Base-by-base conservation (phyloP, 208 protist species). In the Strigomonas culicis region DNA sequence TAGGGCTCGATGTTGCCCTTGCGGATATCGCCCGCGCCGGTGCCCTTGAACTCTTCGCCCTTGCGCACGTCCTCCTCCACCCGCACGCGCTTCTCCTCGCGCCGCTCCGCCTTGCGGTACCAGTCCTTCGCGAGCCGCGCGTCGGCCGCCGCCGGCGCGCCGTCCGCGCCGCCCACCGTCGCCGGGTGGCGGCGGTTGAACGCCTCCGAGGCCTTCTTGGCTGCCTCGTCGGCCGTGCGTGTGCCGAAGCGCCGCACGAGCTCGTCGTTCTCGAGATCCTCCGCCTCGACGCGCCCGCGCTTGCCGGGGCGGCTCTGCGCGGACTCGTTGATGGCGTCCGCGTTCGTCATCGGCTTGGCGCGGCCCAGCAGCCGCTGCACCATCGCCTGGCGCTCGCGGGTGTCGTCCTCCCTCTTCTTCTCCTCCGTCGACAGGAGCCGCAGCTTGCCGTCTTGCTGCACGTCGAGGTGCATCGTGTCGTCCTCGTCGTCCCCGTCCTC, bases 211-310 rank as follows among this genome's bases (percentile, higher is more conserved):
- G 80, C 71, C 32, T 70, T 72, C 43, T 82, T 49, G 1, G 66
- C 75, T 4, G 82, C 75, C 22, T 74, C 84, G 21, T 88, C 78
- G 7, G 66, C 80, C n/a, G 67, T 59, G 19, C 76, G 80, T 63
- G 60, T 80, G 55, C 82, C 82, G 63, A 92, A 92, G 24, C 84
- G 84, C 52, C 76, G 74, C 39, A 81, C 61, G n/a, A 94, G 75
- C 62, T 94, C 84, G 21, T 92, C 84, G 64, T 94, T 94, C 59
- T 90, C 84, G 64, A 92, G 86, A 70, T 94, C 88, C 65, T 94
- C 84, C 19, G 74, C 77, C 13, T 78, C 80, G 11, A 62, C 68
- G 30, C 88, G 84, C 10, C 77, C 75, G 31, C 88, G 84, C 77
- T 94, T 94, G 19, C 68, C 76, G 15, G 68, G 65, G 1, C 75